Evolutionary conservation across 805 yeast genomes (phyloP), one percentile per base, ranked within the genome.

Genomic region (Sugiyamaella americana): DNA sequence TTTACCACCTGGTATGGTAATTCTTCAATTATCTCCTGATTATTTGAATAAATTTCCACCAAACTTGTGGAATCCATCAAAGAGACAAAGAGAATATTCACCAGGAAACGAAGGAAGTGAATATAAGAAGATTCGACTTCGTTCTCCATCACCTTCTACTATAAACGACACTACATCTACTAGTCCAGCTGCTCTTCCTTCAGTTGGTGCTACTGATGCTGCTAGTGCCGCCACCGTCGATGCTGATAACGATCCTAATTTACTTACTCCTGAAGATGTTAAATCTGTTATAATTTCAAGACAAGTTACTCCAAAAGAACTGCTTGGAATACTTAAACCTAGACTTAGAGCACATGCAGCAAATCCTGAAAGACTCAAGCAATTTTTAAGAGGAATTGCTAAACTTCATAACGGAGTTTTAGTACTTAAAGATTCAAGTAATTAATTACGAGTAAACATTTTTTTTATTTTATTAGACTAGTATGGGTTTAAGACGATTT

Each of bases 51-150:
- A 75, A 32, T 87, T 88, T 67, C 93, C 93, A 2, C 67, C 62
- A 17, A 95, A 95, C 22, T 85, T 80, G 45, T 89, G 96, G 96
- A 82, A 82, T 64, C 91, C 96, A 19, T 70, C 70, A 8, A 71
- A 70, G 51, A 75, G 62, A 54, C 63, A 64, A 45, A 54, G 71
- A 47, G 58, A 46, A 22, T 53, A 60, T n/a, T 21, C 41, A 11
- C 26, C 23, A 5, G 21, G 8, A 8, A 26, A 13, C 32, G 13
- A 26, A 8, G 20, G 17, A 6, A 21, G 20, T 10, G 56, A 63
- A 8, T 41, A 60, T 6, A 70, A 66, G 49, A 67, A 64, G 51
- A 46, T 61, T 47, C 60, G 62, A 51, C 32, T 52, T 22, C 52
- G 37, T 41, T 44, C 46, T 21, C 46, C 52, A 1, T 44, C 54